These are phyloP conservation scores for Yarrowia phangngaensis DNA, from an alignment of 805 yeast species.

Conservation along the genomic window DNA sequence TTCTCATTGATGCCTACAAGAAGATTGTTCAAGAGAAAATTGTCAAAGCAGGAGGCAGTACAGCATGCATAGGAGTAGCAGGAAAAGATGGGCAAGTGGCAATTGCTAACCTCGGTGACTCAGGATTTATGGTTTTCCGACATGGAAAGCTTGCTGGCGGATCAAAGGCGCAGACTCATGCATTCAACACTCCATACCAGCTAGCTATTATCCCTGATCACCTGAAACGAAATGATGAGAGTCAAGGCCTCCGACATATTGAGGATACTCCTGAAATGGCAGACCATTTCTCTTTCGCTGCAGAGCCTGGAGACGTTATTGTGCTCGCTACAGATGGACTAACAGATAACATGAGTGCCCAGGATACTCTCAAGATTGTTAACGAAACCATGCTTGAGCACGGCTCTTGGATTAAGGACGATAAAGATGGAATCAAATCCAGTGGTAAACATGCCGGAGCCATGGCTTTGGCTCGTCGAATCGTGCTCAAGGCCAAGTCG, in stretches of 20 bases:
- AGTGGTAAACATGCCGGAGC: slow-evolving; percentile 39
- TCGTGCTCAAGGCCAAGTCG: slow-evolving; percentile 63
- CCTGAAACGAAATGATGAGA: slow-evolving; percentile 46
- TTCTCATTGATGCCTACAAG: slow-evolving; percentile 56
- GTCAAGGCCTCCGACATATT: slow-evolving; percentile 47
- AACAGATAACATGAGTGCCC: slow-evolving; percentile 72
- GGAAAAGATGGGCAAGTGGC: slow-evolving; percentile 49
- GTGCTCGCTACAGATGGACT: slow-evolving; percentile 93
- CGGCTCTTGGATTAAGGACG: slow-evolving; percentile 38
- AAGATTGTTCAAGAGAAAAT: slow-evolving; percentile 51
- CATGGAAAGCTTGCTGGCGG: slow-evolving; percentile 55
- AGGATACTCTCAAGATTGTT: slow-evolving; percentile 67
- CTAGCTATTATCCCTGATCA: slow-evolving; percentile 77
- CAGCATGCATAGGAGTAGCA: slow-evolving; percentile 78
- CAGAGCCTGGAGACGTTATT: slow-evolving; percentile 68
- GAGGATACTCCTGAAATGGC: slow-evolving; percentile 68
- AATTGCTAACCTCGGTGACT: slow-evolving; percentile 86
- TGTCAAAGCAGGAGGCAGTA: slow-evolving; percentile 88
- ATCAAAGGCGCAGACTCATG: slow-evolving; percentile 76
- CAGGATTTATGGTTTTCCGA: slow-evolving; percentile 88
- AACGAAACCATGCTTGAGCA: slow-evolving; percentile 48
- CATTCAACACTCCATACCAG: slow-evolving; percentile 89
- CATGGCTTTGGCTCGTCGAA: slow-evolving; percentile 47
- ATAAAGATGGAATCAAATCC: slow-evolving; percentile 32
- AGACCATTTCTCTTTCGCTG: slow-evolving; percentile 60